Evolutionary conservation across 176 grass and related monocot genomes (phyloP).

Genomic region (Cymbopogon citratus): DNA sequence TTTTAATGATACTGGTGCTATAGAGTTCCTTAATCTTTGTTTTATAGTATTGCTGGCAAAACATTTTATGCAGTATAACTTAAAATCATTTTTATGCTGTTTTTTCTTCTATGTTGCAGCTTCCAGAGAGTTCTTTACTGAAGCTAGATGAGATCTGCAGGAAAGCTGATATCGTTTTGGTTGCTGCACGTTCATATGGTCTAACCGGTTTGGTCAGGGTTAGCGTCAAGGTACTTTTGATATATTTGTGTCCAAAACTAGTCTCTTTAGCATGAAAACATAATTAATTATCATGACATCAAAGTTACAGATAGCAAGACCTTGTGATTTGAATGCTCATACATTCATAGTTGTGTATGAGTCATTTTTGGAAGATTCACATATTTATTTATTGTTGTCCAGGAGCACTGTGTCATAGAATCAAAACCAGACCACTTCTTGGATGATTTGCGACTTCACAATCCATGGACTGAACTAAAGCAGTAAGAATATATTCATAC

Average conservation of each 20-base stretch:
- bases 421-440: conserved; percentile 97
- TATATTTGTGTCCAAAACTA: background rate
- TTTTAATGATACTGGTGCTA: background rate
- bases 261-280: background rate
- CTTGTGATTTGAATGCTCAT: background rate
- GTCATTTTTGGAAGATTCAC: conserved; percentile 15
- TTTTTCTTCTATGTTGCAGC: conserved; percentile 37
- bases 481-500: conserved; percentile 44
- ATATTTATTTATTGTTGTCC: background rate
- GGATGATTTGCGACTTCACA: conserved; percentile 91
- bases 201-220: conserved; percentile 83
- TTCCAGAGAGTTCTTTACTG: conserved; percentile 65
- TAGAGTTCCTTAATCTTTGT: background rate
- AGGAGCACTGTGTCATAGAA: conserved; percentile 83
- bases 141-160: conserved; percentile 87
- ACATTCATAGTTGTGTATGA: background rate
- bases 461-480: conserved; percentile 88
- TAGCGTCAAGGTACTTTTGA: conserved; percentile 72
- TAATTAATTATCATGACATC: conserved; percentile 17
- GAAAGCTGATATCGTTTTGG: conserved; percentile 64
- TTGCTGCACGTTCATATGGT: conserved; percentile 82
- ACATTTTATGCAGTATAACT: background rate
- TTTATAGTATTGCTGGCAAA: background rate
- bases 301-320: background rate
- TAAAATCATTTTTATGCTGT: background rate